Base-by-base conservation (phyloP, 1,284 basidiomycete genomes). In the Rhodotorula sp. region DNA sequence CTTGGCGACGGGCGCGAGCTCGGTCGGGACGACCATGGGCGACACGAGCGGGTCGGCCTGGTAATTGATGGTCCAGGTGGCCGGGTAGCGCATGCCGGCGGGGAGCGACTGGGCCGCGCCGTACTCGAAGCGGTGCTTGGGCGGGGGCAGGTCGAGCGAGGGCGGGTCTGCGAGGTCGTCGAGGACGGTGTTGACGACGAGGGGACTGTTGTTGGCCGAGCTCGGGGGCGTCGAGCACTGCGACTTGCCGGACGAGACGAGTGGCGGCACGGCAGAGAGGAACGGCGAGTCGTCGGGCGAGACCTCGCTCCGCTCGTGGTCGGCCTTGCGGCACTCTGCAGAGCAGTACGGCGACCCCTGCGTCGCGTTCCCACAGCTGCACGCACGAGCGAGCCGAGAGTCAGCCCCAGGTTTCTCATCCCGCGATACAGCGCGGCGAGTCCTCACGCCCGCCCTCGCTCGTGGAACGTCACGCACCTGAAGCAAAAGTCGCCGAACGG, bases 401-500 rank as follows among this genome's bases (percentile, higher is more conserved):
- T 13, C 34, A 39, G 32, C 54, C 1, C 6, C 34, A 56, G 10
- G 7, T 22, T 32, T 36, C 34, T 51, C 22, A 29, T 44, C 48
- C 5, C 20, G 20, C n/a, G 24, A n/a, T 19, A 13, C 36, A 19
- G 27, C 24, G 24, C 39, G 55, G 36, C 30, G 34, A 29, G 47
- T 59, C 58, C 30, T 36, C 27, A 47, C 32, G 32, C 36, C 8
- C 36, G 39, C 11, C 39, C 39, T 8, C 39, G 13, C 39, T 13
- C 39, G 39, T 44, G 39, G 39, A 17, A 44, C 39, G 11, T 10
- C 7, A 60, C 72, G 60, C 46, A 74, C 72, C 46, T 64, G 47
- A 74, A 66, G 66, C 72, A 74, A 52, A 74, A 74, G 63, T 71
- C 69, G 2, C 72, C 72, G 51, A 74, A 74, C 19, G 64, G 59